phyloP scores from a whole-genome alignment of 345 rosid genomes.

The Boechera divaricarpa region DNA sequence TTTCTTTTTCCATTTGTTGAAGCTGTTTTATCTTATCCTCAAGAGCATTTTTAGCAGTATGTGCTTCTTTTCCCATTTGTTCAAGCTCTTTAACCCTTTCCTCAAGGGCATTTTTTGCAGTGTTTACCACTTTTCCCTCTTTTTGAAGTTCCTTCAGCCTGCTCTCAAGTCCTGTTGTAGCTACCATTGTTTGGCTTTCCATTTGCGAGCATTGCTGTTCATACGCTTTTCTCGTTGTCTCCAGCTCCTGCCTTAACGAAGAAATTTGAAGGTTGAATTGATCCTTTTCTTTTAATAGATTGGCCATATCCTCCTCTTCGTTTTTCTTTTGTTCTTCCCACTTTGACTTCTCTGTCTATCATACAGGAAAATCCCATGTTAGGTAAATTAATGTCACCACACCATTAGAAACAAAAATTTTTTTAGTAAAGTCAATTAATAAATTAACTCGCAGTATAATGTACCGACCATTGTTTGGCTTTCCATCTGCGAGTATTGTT shows the following conservation, averaged over 20 bases:
- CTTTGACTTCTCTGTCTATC: constrained; percentile 56
- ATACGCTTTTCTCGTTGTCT: constrained; percentile 50
- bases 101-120: constrained; percentile 49
- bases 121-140: constrained; percentile 59
- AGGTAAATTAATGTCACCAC: constrained; percentile 8
- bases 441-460: constrained; percentile 6
- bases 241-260: constrained; percentile 56
- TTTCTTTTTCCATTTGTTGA: constrained; percentile 63
- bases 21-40: constrained; percentile 59
- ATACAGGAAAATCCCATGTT: background rate
- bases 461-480: constrained; percentile 54
- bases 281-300: constrained; percentile 51
- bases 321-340: constrained; percentile 54
- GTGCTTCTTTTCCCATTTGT: constrained; percentile 63
- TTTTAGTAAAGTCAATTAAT: background rate
- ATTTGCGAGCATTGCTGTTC: constrained; percentile 57
- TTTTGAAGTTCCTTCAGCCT: constrained; percentile 63
- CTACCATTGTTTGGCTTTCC: constrained; percentile 64
- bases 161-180: constrained; percentile 51
- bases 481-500: constrained; percentile 58
- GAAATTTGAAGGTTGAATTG: constrained; percentile 47
- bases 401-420: background rate
- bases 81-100: constrained; percentile 61
- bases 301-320: constrained; percentile 52
- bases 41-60: constrained; percentile 49